Evolutionary conservation across 768 basidiomycete species (phyloP), one percentile per base, ranked within the genome.

Genomic region (Termitomyces sp.): DNA sequence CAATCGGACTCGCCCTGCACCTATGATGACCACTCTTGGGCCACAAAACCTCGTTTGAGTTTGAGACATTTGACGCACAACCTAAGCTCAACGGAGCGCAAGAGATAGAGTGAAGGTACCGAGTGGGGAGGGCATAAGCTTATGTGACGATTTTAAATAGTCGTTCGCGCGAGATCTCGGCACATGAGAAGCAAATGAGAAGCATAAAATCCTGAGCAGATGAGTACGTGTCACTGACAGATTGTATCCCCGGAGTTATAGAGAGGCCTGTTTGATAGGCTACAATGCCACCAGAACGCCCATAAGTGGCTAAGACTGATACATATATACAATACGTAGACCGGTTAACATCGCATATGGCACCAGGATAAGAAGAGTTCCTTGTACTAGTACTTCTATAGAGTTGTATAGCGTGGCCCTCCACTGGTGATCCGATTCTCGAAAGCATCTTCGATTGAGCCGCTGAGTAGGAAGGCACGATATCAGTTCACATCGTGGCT

Each of bases 1-100:
- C 60, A 18, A 33, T 40, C 7, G 18, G 24, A 42, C 54, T 28
- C 32, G 76, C 76, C 76, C 76, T 50, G 74, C 73, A 13, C 76
- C 77, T 53, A 76, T 69, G 28, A 77, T 73, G 5, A 69, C 65
- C 3, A 76, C 65, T 55, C 67, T 67, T 24, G 70, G 68, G 35
- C 42, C 38, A 7, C 28, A 24, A 33, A n/a, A 20, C 22, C 9
- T 18, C 16, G 22, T 12, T 54, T 24, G 38, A 46, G 28, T 28
- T 28, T 28, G 28, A 28, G 60, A 44, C 60, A 61, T 61, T 2
- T 28, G 24, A 32, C 15, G 13, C 39, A n/a, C 18, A 12, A n/a
- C 18, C 18, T n/a, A 4, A 50, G 16, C 48, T 49, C 3, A 32
- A 32, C 32, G 32, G 11, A 1, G 7, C 16, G 12, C 18, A 12